A percentile compares a stretch with the other conserved stretches of the same genome.
Conservation (phyloP, 2,329 filamentous ascomycete genomes). For the Verticillium nubilum region DNA sequence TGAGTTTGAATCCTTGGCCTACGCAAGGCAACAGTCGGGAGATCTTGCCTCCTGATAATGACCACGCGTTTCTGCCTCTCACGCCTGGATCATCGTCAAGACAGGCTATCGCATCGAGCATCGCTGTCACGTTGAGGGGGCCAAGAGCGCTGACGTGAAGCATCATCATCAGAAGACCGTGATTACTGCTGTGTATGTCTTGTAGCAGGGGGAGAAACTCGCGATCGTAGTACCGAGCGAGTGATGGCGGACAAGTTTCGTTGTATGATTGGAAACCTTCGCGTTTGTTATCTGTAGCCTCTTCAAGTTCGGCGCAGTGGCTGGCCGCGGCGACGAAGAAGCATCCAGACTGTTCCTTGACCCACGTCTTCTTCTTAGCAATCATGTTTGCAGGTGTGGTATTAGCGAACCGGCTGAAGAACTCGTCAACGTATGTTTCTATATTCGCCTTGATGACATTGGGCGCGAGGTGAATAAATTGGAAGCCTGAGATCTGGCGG, state of each 20-base stretch:
- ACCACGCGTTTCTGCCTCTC: neutral
- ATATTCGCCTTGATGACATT: constrained; percentile 7
- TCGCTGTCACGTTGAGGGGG: neutral
- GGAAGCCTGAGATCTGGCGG: neutral
- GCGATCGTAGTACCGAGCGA: constrained; percentile 10
- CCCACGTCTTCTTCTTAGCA: neutral
- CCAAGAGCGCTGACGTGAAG: neutral
- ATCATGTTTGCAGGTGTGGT: neutral
- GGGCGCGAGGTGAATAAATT: constrained; percentile 5
- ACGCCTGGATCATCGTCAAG: constrained; percentile 1
- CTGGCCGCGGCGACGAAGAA: constrained; percentile 14
- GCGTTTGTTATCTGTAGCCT: neutral
- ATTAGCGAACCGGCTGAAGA: constrained; percentile 6
- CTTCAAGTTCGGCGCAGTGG: constrained; percentile 8
- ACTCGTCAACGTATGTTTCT: constrained; percentile 9
- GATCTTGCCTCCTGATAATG: neutral
- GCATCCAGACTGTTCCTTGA: constrained; percentile 6
- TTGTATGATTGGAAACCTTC: neutral
- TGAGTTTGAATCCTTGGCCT: neutral
- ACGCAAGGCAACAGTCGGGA: neutral
- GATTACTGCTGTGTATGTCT: neutral
- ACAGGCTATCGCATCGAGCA: constrained; percentile 5
- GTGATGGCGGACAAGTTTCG: constrained; percentile 5
- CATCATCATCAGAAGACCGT: neutral
- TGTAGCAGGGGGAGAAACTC: constrained; percentile 14